Conservation (phyloP, 352 stramenopile species). For the Thraustotheca clavata region DNA sequence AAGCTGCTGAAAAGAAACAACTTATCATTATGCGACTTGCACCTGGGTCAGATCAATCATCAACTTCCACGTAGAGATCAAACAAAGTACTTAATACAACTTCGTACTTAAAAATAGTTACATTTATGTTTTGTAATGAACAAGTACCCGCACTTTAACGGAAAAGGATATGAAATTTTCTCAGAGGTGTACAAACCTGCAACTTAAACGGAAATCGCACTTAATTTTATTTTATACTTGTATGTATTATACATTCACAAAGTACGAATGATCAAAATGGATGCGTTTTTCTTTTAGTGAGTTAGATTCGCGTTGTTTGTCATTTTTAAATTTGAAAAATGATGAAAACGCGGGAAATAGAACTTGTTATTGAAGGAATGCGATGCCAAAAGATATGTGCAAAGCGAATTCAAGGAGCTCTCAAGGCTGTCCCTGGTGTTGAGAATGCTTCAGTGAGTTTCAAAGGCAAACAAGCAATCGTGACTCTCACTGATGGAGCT, state of each 20-base stretch:
- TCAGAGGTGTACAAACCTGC: background rate
- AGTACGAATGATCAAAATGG: background rate
- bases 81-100: background rate
- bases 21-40: no score
- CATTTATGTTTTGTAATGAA: background rate
- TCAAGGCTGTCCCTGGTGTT: constrained; percentile 75
- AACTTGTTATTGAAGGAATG: constrained; percentile 54
- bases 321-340: constrained; percentile 9
- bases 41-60: background rate
- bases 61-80: background rate
- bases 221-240: background rate
- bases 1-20: no score
- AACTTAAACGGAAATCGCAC: background rate
- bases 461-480: constrained; percentile 63
- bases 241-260: background rate
- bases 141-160: background rate
- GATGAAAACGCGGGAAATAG: background rate
- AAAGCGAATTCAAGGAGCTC: constrained; percentile 59
- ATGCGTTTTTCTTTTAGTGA: background rate
- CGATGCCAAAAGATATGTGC: constrained; percentile 85
- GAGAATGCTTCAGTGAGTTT: constrained; percentile 79
- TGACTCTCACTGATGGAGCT: constrained; percentile 70
- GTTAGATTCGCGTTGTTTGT: background rate
- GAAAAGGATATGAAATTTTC: background rate
- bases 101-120: background rate